A percentile compares a stretch with the other conserved stretches of the same genome.
Conservation (phyloP, 2,329 filamentous ascomycete genomes). For the Cadophora sp. region DNA sequence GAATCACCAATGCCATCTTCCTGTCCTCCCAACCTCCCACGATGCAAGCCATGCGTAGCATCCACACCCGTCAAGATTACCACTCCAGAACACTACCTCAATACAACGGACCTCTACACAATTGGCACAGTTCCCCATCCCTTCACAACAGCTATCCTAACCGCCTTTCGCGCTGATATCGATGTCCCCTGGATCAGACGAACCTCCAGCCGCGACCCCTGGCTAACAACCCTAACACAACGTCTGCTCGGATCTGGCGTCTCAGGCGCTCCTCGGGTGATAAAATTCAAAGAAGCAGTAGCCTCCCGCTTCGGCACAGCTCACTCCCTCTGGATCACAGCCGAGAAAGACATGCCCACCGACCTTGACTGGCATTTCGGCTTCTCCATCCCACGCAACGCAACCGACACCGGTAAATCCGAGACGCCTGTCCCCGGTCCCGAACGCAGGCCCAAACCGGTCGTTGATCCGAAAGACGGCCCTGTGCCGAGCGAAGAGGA, state of each 20-base stretch:
- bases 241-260: conserved; percentile 70
- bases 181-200: conserved; percentile 71
- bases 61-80: conserved; percentile 69
- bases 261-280: conserved; percentile 68
- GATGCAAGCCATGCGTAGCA: conserved; percentile 76
- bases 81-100: conserved; percentile 72
- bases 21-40: conserved; percentile 81
- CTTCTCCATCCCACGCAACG: conserved; percentile 73
- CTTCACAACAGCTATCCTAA: conserved; percentile 78
- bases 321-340: conserved; percentile 81
- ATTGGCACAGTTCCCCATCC: conserved; percentile 92
- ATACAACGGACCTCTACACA: conserved; percentile 75
- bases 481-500: conserved; percentile 60
- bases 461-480: conserved; percentile 55
- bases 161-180: conserved; percentile 65
- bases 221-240: conserved; percentile 76
- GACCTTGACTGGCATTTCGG: conserved; percentile 91
- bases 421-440: conserved; percentile 64
- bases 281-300: conserved; percentile 82
- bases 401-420: conserved; percentile 59
- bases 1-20: conserved; percentile 74
- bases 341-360: conserved; percentile 63
- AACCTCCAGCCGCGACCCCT: conserved; percentile 76
- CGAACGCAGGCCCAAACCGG: conserved; percentile 60
- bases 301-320: conserved; percentile 69